phyloP scores from a whole-genome alignment of 192 early-diverging fungal genomes.

The Dissophora ornata region DNA sequence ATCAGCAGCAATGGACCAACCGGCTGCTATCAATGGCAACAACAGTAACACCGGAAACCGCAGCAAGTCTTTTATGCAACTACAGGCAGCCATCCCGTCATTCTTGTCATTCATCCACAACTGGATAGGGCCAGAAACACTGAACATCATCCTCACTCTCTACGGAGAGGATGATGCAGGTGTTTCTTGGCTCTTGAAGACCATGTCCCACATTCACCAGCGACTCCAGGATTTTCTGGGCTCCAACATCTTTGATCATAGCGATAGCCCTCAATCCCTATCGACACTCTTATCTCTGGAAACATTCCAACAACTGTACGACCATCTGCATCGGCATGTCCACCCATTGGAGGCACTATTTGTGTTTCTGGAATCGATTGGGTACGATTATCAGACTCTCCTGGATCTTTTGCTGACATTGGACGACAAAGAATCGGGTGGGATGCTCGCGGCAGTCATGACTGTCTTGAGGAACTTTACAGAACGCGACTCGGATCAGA shows the following conservation, averaged over 20 bases:
- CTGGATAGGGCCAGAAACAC: constrained; percentile 21
- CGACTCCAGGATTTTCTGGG: no score
- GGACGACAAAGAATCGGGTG: constrained; percentile 24
- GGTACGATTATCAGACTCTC: constrained; percentile 38
- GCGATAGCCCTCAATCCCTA: no score
- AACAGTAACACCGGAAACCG: no score
- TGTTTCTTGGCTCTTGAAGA: constrained; percentile 32
- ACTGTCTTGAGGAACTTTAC: constrained; percentile 20
- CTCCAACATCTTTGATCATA: no score
- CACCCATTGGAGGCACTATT: constrained; percentile 35
- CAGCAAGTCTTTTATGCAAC: no score
- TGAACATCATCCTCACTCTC: constrained; percentile 10
- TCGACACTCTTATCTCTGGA: neutral
- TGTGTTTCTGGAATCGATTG: constrained; percentile 26
- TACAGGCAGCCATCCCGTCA: neutral
- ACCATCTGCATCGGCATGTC: constrained; percentile 9
- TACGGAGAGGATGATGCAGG: constrained; percentile 47
- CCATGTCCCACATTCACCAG: constrained; percentile 17
- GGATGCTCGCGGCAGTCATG: constrained; percentile 47
- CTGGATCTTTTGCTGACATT: constrained; percentile 28
- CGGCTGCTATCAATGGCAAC: no score
- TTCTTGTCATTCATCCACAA: neutral
- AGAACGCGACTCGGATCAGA: constrained; percentile 11
- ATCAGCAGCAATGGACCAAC: neutral
- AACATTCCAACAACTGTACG: neutral